Evolutionary conservation across 2,329 filamentous ascomycete genomes (phyloP).

Genomic region (Celoporthe dispersa): DNA sequence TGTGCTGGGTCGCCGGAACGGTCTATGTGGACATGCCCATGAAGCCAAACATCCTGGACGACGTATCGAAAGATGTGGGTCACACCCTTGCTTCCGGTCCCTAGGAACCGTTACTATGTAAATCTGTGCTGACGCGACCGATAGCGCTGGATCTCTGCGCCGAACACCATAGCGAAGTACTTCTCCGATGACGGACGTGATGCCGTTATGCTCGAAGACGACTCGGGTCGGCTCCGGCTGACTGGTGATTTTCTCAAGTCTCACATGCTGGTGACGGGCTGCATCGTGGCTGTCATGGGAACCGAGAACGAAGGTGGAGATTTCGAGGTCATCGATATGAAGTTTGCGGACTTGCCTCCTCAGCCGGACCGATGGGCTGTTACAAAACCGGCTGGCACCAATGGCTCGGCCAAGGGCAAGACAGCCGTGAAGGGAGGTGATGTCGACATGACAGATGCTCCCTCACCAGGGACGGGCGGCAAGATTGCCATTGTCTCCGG

Average conservation of each 20-base stretch:
- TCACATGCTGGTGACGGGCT: slow-evolving; percentile 84
- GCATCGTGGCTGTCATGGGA: slow-evolving; percentile 91
- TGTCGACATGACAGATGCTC: slow-evolving; percentile 60
- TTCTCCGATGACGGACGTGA: slow-evolving; percentile 62
- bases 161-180: slow-evolving; percentile 78
- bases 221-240: slow-evolving; percentile 84
- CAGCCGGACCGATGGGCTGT: slow-evolving; percentile 82
- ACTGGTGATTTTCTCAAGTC: slow-evolving; percentile 71
- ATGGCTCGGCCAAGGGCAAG: slow-evolving; percentile 40
- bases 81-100: background rate
- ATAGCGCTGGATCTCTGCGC: slow-evolving; percentile 87
- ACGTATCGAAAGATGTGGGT: slow-evolving; percentile 87
- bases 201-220: slow-evolving; percentile 90
- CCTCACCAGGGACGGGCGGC: slow-evolving; percentile 43
- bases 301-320: slow-evolving; percentile 92
- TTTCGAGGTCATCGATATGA: slow-evolving; percentile 89
- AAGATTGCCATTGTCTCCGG: slow-evolving; percentile 88
- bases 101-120: background rate
- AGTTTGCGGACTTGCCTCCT: slow-evolving; percentile 81
- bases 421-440: slow-evolving; percentile 50
- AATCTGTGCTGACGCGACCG: background rate
- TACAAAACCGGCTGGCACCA: slow-evolving; percentile 51
- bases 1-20: slow-evolving; percentile 94
- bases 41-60: slow-evolving; percentile 95
- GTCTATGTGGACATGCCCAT: slow-evolving; percentile 97